Base-by-base conservation (phyloP, 169 alveolate genomes). In the Haemoproteus tartakovskyi region DNA sequence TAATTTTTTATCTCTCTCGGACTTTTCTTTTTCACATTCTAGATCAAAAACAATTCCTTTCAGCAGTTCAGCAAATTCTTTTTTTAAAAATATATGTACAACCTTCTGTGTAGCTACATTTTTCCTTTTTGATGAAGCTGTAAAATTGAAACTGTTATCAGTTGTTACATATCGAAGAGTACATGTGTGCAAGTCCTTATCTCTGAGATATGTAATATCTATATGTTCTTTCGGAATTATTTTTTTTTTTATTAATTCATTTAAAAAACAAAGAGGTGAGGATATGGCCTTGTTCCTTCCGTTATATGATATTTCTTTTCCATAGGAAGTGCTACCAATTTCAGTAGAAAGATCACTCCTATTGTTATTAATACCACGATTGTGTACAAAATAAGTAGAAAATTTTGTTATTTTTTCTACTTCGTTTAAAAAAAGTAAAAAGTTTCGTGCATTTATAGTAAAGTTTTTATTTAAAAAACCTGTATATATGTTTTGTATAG, bases 51-150 rank as follows among this genome's bases (percentile, higher is more conserved):
- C 40, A 16, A 6, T n/a, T n/a, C n/a, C 24, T 22, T 60, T 59
- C 50, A 70, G 41, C 36, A 19, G 47, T 12, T 21, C 1, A 9
- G 84, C 56, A 27, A 70, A 57, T 8, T 48, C 56, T 14, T 47
- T 57, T 43, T 70, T 36, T 60, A 70, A 30, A 56, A 54, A 56
- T 0, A 30, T 38, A 70, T 22, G 48, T 3, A 62, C 38, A 9
- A 78, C 61, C 8, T 56, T 46, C 36, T 70, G 84, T 78, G 57
- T 56, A 22, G 84, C 45, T 12, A 41, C 33, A 37, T 70, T 70
- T 60, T 70, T 70, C 29, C 30, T 56, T 47, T 60, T 70, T 0
- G 84, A 70, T 19, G 36, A 1, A 18, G 50, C 70, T 14, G 36
- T 43, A 43, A 56, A 56, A 40, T 6, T 12, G 12, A 27, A 56